Base-by-base conservation (phyloP, 352 stramenopile genomes). In the Globisporangium acanthophoron region DNA sequence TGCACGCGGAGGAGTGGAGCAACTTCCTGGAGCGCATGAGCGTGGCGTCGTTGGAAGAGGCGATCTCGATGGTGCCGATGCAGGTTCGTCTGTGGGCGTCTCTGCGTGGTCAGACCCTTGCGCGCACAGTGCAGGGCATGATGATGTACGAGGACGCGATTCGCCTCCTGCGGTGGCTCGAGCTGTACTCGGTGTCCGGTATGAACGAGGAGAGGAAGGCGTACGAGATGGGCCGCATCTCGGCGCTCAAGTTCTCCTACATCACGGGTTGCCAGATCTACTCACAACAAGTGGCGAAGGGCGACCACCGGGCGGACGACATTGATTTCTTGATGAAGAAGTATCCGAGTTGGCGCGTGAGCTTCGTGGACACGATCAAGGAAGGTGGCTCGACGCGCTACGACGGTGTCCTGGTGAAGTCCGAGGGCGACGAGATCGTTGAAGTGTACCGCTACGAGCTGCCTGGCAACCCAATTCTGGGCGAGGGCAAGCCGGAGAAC, bases 251-350 rank as follows among this genome's bases (percentile, higher is more conserved):
- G 66, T 96, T 96, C 54, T 91, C 80, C 15, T 96, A 96, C 71
- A 90, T 96, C 51, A 94, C 84, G 0, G 80, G 82, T 27, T 96
- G 86, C 59, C 86, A 96, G 65, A 91, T 96, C 49, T 96, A 94
- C 66, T 88, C 80, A 0, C 71, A 90, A 46, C 86, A 96, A 56
- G 70, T 82, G 18, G 76, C 80, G 27, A 86, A 88, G 31, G 77
- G 77, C 15, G 85, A 92, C 56, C 80, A 76, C 43, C 82, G 84
- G 6, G 86, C 86, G 0, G 94, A 97, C 29, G 86, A 96, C 61
- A 96, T 96, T 62, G 86, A 96, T 40, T 90, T 86, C 20, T 53
- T 96, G 56, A 92, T 96, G 78, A 86, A 85, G 55, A 90, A 90
- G 60, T 96, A 90, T 48, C 85, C 87, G 9, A 95, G 88, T 50